Conservation (phyloP, 768 basidiomycete species). For the Tricholomella constricta region DNA sequence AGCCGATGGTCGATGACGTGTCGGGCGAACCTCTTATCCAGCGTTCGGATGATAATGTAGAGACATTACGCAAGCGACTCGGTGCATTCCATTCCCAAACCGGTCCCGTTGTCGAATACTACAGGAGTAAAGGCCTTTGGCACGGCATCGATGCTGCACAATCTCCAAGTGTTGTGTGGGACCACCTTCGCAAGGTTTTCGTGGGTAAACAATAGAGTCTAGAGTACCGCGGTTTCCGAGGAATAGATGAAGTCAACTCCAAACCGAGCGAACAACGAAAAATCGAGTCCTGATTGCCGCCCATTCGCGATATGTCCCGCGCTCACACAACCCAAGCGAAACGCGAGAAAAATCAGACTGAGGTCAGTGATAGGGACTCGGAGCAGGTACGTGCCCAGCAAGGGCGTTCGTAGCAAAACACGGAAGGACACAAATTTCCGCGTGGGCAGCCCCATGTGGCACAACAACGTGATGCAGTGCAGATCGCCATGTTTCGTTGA, state of each 20-base stretch:
- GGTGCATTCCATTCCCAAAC: conserved; percentile 91
- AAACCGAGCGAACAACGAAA: no score
- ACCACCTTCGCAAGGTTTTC: conserved; percentile 70
- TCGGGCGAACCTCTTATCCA: conserved; percentile 96
- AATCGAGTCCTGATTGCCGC: no score
- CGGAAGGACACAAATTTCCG: conserved; percentile 5
- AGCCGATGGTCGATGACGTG: conserved; percentile 88
- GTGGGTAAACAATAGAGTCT: conserved; percentile 40
- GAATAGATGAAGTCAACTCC: neutral
- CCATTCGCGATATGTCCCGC: neutral
- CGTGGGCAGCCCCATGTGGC: neutral
- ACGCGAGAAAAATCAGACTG: no score
- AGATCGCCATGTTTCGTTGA: conserved; percentile 1
- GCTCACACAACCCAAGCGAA: neutral
- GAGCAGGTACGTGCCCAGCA: no score
- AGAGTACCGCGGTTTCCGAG: conserved; percentile 7
- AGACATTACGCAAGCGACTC: conserved; percentile 89
- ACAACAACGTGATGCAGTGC: neutral
- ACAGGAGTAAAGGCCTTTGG: conserved; percentile 91
- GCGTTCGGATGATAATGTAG: conserved; percentile 97
- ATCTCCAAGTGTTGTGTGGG: conserved; percentile 91
- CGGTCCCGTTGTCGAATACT: conserved; percentile 94
- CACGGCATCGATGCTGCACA: conserved; percentile 91
- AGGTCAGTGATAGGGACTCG: no score
- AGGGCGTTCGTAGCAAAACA: no score